Percentiles rank a stretch among this genome's conserved stretches.
Evolutionary conservation across 2,329 filamentous ascomycete genomes (phyloP).

Genomic region (Didymella pomorum): DNA sequence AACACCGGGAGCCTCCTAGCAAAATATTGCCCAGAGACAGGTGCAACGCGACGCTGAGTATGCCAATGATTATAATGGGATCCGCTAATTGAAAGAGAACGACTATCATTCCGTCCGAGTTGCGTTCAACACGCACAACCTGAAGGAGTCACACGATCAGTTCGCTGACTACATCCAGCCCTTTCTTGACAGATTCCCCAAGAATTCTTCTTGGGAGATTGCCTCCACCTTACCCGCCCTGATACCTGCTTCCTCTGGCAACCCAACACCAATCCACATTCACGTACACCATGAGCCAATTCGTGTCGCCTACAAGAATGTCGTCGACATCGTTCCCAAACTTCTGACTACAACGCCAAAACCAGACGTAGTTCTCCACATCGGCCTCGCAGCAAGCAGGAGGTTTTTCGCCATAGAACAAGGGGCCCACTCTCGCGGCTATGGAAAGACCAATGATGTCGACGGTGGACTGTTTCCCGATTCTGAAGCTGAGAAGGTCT

Average conservation of each 20-base stretch:
- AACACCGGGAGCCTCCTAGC: background rate
- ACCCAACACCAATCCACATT: constrained; percentile 47
- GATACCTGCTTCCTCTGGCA: constrained; percentile 35
- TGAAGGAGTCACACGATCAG: background rate
- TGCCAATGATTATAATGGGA: background rate
- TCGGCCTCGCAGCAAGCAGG: constrained; percentile 49
- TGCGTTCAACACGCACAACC: background rate
- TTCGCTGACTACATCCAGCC: constrained; percentile 34
- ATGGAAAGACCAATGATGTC: constrained; percentile 45
- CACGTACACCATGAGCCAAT: constrained; percentile 45
- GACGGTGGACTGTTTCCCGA: constrained; percentile 41
- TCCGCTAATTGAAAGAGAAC: background rate
- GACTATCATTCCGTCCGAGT: background rate
- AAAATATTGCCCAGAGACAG: background rate
- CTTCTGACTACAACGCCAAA: constrained; percentile 36
- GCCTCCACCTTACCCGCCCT: constrained; percentile 48
- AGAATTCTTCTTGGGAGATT: constrained; percentile 51
- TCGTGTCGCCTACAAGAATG: constrained; percentile 47
- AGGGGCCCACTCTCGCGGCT: constrained; percentile 40
- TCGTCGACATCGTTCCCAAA: constrained; percentile 37
- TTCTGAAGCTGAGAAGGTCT: constrained; percentile 17
- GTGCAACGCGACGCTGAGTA: background rate
- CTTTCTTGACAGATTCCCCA: constrained; percentile 43
- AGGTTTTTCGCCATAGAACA: constrained; percentile 49
- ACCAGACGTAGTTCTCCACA: constrained; percentile 49